These are phyloP conservation scores for Mycena vitilis DNA, from an alignment of 768 basidiomycete genomes.

Conservation along the genomic window DNA sequence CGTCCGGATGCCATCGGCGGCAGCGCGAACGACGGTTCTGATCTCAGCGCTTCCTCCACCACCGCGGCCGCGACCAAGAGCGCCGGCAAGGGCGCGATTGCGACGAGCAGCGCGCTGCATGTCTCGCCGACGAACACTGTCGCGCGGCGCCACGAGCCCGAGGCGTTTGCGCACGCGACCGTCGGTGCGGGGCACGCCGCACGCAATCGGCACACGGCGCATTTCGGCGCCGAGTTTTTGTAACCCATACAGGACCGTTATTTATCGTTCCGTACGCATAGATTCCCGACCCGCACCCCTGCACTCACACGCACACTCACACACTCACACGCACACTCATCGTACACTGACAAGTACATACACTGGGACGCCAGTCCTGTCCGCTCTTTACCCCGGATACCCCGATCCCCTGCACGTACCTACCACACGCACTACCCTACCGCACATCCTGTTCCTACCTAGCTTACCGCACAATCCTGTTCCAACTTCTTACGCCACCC, in stretches of 20 bases:
- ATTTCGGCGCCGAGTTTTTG: constrained; percentile 7
- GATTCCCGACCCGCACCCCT: constrained; percentile 4
- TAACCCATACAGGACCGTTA: constrained; percentile 7
- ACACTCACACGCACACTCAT: not conserved
- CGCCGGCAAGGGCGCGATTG: constrained; percentile 28
- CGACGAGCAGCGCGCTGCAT: constrained; percentile 47
- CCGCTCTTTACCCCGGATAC: constrained; percentile 37
- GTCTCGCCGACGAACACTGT: constrained; percentile 75
- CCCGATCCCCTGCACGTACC: constrained; percentile 5
- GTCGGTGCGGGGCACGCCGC: constrained; percentile 18
- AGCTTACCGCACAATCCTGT: not conserved
- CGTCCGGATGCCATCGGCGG: constrained; percentile 76
- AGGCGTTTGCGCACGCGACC: not conserved
- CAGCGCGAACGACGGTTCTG: constrained; percentile 57
- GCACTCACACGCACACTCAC: not conserved
- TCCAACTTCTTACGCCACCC: not conserved
- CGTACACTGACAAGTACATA: not conserved
- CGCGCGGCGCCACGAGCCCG: constrained; percentile 36
- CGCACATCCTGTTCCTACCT: too few species aligned
- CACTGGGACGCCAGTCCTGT: constrained; percentile 25
- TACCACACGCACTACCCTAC: not conserved
- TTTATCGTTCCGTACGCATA: constrained; percentile 10
- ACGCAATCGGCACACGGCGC: constrained; percentile 24
- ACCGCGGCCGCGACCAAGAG: constrained; percentile 37
- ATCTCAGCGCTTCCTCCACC: constrained; percentile 4